Base-by-base conservation (phyloP, 2,329 filamentous ascomycete species). In the Fusarium tricinctum region DNA sequence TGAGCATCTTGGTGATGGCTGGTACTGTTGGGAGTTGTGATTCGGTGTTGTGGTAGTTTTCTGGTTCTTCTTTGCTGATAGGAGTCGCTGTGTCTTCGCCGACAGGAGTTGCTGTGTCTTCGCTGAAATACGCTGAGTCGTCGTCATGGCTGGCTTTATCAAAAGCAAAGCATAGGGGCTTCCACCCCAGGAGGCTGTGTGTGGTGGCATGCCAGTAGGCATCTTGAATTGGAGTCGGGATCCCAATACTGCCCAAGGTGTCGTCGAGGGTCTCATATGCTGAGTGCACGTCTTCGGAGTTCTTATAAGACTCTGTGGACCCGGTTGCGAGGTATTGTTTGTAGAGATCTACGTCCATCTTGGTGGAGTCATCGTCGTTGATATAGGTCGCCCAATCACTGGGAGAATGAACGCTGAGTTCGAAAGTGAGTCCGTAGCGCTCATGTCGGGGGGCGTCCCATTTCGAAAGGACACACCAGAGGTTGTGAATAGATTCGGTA, bases 171-270 rank as follows among this genome's bases (percentile, higher is more conserved):
- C 10, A 3, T 9, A 57, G 26, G 3, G 60, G 26, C 15, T 61
- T 42, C 49, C 46, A 65, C 1, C 65, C 64, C 6, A 68, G 20
- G 14, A 68, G 30, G 13, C 55, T 47, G 28, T 22, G 10, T 7
- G 35, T 33, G 2, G 35, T 15, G 1, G 15, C 3, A n/a, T 13
- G 10, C 48, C 46, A 60, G 6, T 35, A 17, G 35, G 9, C 17
- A 4, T 10, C 8, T 38, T n/a, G 17, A n/a, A n/a, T 10, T 9
- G 5, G n/a, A n/a, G 35, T 10, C 17, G 35, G 17, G 17, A 38
- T 38, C 14, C 8, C n/a, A 8, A 3, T 6, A 14, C 9, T 5
- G n/a, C 13, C 9, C 3, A 56, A 9, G 23, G 28, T 19, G 5
- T 19, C 5, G 17, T 45, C 20, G 8, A 39, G 22, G 12, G 10